Conservation (phyloP, 2,329 filamentous ascomycete genomes). For the Exophiala spinifera region DNA sequence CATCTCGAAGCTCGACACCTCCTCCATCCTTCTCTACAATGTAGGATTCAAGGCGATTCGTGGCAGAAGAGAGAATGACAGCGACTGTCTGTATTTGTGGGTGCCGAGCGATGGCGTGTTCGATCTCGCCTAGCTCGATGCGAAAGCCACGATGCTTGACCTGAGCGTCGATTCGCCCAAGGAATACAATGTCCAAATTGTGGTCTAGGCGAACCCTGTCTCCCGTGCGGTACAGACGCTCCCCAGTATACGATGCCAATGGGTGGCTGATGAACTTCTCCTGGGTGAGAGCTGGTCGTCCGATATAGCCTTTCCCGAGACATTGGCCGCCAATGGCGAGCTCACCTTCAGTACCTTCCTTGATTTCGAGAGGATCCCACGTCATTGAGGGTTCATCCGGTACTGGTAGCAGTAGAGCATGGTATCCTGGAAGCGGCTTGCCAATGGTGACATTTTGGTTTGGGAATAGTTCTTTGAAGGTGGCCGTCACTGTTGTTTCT, state of each 20-base stretch:
- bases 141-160: constrained; percentile 65
- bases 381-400: neutral
- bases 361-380: constrained; percentile 5
- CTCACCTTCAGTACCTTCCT: constrained; percentile 1
- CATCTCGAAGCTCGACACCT: neutral
- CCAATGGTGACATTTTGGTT: constrained; percentile 2
- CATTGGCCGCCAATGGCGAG: neutral
- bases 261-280: neutral
- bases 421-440: constrained; percentile 5
- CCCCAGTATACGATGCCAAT: neutral
- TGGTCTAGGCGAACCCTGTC: constrained; percentile 39
- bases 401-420: constrained; percentile 3
- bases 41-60: constrained; percentile 4
- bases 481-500: constrained; percentile 14
- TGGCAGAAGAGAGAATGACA: constrained; percentile 2
- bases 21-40: constrained; percentile 1
- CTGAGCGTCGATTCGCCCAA: constrained; percentile 65
- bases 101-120: constrained; percentile 1
- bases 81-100: constrained; percentile 1
- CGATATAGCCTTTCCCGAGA: neutral
- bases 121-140: constrained; percentile 51
- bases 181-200: constrained; percentile 4
- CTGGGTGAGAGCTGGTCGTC: neutral
- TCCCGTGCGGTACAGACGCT: constrained; percentile 41
- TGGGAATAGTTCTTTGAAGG: constrained; percentile 4